Evolutionary conservation across 2,329 filamentous ascomycete species (phyloP).

Genomic region (Dothideomycetes sp.): DNA sequence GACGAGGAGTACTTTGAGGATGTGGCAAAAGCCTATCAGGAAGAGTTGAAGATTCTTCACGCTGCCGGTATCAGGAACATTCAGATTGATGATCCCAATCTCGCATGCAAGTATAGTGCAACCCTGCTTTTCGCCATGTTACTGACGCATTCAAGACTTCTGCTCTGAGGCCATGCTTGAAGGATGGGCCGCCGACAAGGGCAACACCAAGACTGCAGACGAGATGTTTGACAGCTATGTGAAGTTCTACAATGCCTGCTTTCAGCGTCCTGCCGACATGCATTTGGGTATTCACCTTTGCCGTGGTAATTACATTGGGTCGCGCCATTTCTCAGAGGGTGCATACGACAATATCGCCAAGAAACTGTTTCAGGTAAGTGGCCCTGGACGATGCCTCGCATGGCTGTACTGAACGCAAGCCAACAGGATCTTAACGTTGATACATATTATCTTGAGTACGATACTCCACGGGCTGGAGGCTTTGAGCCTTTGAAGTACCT

Average conservation of each 20-base stretch:
- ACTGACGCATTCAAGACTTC: conserved; percentile 28
- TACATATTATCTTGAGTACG: conserved; percentile 28
- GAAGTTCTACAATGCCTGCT: conserved; percentile 59
- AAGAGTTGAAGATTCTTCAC: conserved; percentile 28
- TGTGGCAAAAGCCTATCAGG: conserved; percentile 29
- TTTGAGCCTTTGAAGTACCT: conserved; percentile 29
- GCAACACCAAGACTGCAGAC: conserved; percentile 54
- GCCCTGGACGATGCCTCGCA: conserved; percentile 26
- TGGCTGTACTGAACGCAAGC: too few relatives aligned
- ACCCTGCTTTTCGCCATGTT: not conserved
- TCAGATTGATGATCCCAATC: conserved; percentile 30
- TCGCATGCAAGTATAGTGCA: conserved; percentile 27
- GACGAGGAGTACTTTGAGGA: conserved; percentile 32
- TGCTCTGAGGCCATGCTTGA: conserved; percentile 58
- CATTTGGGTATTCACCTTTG: conserved; percentile 68
- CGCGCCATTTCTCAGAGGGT: conserved; percentile 30
- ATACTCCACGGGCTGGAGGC: conserved; percentile 30
- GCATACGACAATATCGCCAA: conserved; percentile 20
- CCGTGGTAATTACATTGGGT: conserved; percentile 31
- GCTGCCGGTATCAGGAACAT: conserved; percentile 28
- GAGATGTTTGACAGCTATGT: conserved; percentile 64
- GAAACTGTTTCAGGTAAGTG: conserved; percentile 19
- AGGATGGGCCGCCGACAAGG: conserved; percentile 53
- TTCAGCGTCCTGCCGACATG: conserved; percentile 54
- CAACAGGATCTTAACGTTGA: conserved; percentile 22